Evolutionary conservation across 768 basidiomycete genomes (phyloP).

Genomic region (Scleroderma bovista): DNA sequence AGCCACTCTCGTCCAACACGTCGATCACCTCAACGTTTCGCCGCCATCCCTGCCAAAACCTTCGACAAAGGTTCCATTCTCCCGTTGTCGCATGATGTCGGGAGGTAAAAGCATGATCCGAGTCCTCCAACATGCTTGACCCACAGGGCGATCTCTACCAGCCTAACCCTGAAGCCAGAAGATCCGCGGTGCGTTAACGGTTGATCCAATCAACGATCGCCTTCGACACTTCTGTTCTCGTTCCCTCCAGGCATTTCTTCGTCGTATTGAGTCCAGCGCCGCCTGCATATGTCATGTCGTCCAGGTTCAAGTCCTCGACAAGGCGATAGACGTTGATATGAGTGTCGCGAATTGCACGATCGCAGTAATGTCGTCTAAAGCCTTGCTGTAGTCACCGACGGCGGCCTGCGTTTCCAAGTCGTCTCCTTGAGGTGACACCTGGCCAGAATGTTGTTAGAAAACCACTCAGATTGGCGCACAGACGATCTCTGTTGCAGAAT

Average conservation of each 20-base stretch:
- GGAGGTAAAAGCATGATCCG: not conserved
- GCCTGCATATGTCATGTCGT: not conserved
- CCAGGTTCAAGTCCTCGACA: not conserved
- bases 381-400: not conserved
- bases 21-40: not conserved
- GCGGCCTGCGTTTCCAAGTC: not conserved
- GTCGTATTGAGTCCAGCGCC: not conserved
- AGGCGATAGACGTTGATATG: not conserved
- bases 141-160: not conserved
- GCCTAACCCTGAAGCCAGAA: too few species aligned
- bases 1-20: too few species aligned
- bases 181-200: not conserved
- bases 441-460: not conserved
- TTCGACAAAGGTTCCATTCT: not conserved
- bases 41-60: not conserved
- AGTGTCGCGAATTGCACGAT: not conserved
- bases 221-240: not conserved
- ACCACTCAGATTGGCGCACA: not conserved
- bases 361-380: not conserved
- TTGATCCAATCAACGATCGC: not conserved
- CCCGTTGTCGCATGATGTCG: not conserved
- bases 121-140: not conserved
- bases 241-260: not conserved
- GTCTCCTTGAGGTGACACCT: not conserved
- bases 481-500: not conserved